phyloP scores from a whole-genome alignment of 352 stramenopile species.

The Globisporangium solare region DNA sequence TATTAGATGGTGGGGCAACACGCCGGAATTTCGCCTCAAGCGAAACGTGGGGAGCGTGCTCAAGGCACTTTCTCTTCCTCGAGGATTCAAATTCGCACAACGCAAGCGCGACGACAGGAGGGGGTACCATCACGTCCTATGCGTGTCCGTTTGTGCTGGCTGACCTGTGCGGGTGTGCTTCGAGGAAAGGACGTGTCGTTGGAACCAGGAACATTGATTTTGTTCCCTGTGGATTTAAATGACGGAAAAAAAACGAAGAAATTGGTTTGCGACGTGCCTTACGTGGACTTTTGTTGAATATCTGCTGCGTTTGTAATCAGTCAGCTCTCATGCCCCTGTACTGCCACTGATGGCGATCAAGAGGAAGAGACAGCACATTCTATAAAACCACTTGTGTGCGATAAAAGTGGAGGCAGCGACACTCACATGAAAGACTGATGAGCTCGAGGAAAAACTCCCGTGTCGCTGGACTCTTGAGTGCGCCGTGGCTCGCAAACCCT shows the following conservation, averaged over 20 bases:
- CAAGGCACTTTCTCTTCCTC: not conserved
- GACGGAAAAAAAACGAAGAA: constrained; percentile 36
- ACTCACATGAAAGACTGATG: constrained; percentile 54
- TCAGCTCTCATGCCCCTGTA: constrained; percentile 15
- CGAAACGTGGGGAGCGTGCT: not conserved
- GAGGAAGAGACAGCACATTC: not conserved
- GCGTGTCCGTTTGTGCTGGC: not conserved
- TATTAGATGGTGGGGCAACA: constrained; percentile 59
- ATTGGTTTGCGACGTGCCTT: constrained; percentile 19
- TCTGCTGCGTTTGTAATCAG: not conserved
- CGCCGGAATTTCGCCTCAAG: not conserved
- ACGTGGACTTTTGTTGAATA: not conserved
- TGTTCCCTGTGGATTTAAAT: constrained; percentile 9
- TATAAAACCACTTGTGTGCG: not conserved
- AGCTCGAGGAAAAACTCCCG: constrained; percentile 62
- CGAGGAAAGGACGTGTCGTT: not conserved
- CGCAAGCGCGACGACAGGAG: not conserved
- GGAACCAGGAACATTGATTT: constrained; percentile 6
- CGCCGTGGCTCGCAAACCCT: constrained; percentile 28
- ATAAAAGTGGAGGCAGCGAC: not conserved
- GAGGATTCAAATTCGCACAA: not conserved
- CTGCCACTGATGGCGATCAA: constrained; percentile 3
- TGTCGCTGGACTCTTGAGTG: constrained; percentile 30
- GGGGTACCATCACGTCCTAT: not conserved
- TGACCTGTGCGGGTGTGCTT: not conserved